Evolutionary conservation across 257 asterid genomes (phyloP), one percentile per base, ranked within the genome.

Genomic region (Capsicum rhomboideum): DNA sequence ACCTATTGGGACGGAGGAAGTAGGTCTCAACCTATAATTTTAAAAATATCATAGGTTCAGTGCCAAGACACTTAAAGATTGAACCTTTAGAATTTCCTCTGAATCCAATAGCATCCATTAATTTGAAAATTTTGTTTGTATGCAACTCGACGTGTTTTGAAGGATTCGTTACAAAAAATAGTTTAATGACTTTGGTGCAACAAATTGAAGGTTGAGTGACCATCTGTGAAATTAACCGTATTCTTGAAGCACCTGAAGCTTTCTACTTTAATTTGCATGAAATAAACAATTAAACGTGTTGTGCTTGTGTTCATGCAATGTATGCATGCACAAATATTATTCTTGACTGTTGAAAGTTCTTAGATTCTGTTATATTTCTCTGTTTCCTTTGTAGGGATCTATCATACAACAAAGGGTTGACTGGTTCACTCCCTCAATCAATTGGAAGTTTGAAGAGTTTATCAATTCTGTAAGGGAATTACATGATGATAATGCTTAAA

Each of bases 381-480:
- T 2, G 46, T n/a, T 79, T 46, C 58, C 78, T 46, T 83, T 81
- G 10, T 78, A 96, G 99, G 94, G 99, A 96, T 90, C 90, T 96
- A 54, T 96, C 98, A 11, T 94, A 87, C 86, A 96, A 96, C 90
- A 86, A 83, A 88, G 93, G 81, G 6, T 63, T 96, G 91, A 89
- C 84, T 0, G 98, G 99, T 53, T 52, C 92, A 63, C 93, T 96
- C 82, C 99, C 98, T 37, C 4, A 26, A 68, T 20, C 87, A 52
- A 92, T 96, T 23, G 99, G 95, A 67, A 88, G 83, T 55, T 78
- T 93, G 84, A 84, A 83, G 81, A 92, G 92, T 71, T 88, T 96
- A 68, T 23, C 94, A 0, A 93, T 78, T 92, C 87, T 96, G 99
- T 96, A 92, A 90, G 99, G 11, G 85, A 86, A 81, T 75, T 75